These are phyloP conservation scores for Ceratocystiopsis brevicomis DNA, from an alignment of 2,329 filamentous ascomycete species.

Conservation along the genomic window DNA sequence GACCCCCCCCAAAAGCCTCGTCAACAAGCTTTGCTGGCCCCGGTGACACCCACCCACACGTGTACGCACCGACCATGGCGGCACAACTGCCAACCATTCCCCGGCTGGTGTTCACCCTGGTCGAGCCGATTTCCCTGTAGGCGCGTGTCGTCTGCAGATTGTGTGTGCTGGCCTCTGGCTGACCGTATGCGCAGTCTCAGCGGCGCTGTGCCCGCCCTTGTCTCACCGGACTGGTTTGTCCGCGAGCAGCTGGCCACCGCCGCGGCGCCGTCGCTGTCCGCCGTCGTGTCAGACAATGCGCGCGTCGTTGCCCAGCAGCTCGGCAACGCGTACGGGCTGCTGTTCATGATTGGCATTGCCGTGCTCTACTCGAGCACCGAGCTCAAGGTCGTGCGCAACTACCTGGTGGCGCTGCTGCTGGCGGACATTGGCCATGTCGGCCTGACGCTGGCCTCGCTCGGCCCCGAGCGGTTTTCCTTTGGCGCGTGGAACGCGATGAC, in stretches of 20 bases:
- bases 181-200: conserved; percentile 26
- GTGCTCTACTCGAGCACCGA: conserved; percentile 47
- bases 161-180: not conserved
- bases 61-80: conserved; percentile 25
- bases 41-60: not conserved
- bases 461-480: conserved; percentile 31
- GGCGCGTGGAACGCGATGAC: conserved; percentile 47
- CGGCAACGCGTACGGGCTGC: conserved; percentile 49
- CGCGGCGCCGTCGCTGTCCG: conserved; percentile 17
- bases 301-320: conserved; percentile 46
- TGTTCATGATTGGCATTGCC: conserved; percentile 44
- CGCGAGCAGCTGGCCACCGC: conserved; percentile 36
- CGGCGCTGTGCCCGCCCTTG: conserved; percentile 37
- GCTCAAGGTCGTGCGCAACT: conserved; percentile 44
- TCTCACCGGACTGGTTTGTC: conserved; percentile 43
- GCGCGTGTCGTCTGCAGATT: conserved; percentile 8
- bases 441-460: conserved; percentile 40
- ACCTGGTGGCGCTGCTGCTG: conserved; percentile 43
- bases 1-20: not conserved
- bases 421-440: conserved; percentile 51
- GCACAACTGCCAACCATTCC: conserved; percentile 45
- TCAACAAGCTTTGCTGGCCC: not conserved
- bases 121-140: conserved; percentile 52
- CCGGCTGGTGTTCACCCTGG: conserved; percentile 43
- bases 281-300: conserved; percentile 18